These are phyloP conservation scores for Microglena sp. DNA, from an alignment of 139 green algal genomes.

Conservation along the genomic window DNA sequence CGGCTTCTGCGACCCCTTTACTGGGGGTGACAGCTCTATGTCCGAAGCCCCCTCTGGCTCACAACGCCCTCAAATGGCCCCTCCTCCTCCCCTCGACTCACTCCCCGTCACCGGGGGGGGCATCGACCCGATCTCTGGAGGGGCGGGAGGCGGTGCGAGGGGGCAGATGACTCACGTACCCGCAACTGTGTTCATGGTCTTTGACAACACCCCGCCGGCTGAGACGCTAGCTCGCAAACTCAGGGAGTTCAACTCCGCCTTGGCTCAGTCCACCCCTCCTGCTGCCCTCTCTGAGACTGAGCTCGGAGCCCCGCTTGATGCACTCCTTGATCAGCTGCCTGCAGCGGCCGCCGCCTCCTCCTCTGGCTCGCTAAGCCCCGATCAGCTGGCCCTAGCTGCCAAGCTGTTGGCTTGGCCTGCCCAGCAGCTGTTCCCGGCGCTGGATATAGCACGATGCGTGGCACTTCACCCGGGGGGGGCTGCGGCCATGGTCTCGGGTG, in stretches of 20 bases:
- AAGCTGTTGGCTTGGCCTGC: slow-evolving; percentile 59
- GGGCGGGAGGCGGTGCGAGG: no score
- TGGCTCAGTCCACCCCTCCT: slow-evolving; percentile 6
- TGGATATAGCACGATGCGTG: slow-evolving; percentile 60
- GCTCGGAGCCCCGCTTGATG: slow-evolving; percentile 21
- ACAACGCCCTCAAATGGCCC: no score
- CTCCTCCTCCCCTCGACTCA: slow-evolving; percentile 12
- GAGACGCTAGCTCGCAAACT: slow-evolving; percentile 38
- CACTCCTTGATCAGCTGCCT: slow-evolving; percentile 34
- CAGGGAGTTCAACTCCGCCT: slow-evolving; percentile 17
- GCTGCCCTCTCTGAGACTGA: not conserved
- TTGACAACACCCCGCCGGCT: slow-evolving; percentile 35
- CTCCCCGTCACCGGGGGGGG: not conserved
- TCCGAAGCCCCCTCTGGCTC: no score
- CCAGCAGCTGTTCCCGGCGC: slow-evolving; percentile 52
- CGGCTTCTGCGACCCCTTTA: slow-evolving; percentile 44
- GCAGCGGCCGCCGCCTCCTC: slow-evolving; percentile 8
- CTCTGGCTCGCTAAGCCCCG: not conserved
- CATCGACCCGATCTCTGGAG: no score
- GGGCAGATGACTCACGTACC: slow-evolving; percentile 17
- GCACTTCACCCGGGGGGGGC: slow-evolving; percentile 22
- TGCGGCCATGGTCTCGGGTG: no score
- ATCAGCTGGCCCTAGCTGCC: slow-evolving; percentile 16
- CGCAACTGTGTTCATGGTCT: slow-evolving; percentile 27
- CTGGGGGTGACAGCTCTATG: slow-evolving; percentile 9